Conservation (phyloP, 2,329 filamentous ascomycete genomes). For the Talaromyces piceae region DNA sequence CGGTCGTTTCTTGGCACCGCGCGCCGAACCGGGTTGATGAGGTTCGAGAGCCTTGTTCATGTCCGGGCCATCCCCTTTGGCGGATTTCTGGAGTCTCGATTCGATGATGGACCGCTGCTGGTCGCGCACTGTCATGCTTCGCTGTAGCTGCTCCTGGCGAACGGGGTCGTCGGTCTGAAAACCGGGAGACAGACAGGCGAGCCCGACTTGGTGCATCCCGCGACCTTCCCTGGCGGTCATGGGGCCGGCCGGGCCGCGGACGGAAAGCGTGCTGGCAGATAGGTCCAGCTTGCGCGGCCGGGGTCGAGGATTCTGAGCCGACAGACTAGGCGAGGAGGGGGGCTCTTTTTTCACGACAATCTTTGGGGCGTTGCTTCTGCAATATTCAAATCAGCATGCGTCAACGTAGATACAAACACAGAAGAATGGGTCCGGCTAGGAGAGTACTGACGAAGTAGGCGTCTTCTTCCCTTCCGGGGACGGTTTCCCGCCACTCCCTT, state of each 20-base stretch:
- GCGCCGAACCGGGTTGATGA: slow-evolving; percentile 30
- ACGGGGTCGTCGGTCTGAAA: slow-evolving; percentile 95
- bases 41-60: slow-evolving; percentile 49
- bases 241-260: slow-evolving; percentile 59
- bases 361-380: slow-evolving; percentile 53
- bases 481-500: slow-evolving; percentile 27
- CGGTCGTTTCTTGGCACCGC: slow-evolving; percentile 46
- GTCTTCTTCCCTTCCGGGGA: slow-evolving; percentile 31
- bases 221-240: slow-evolving; percentile 67
- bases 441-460: slow-evolving; percentile 42
- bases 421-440: not conserved
- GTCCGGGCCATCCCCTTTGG: slow-evolving; percentile 64
- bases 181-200: slow-evolving; percentile 89
- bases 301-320: slow-evolving; percentile 49
- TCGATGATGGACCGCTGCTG: slow-evolving; percentile 95
- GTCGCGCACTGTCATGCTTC: slow-evolving; percentile 86
- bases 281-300: slow-evolving; percentile 41
- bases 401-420: slow-evolving; percentile 15
- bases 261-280: slow-evolving; percentile 45
- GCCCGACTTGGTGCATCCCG: slow-evolving; percentile 82
- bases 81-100: slow-evolving; percentile 77
- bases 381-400: slow-evolving; percentile 23
- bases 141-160: slow-evolving; percentile 91
- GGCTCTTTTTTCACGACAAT: slow-evolving; percentile 97
- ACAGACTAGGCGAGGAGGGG: slow-evolving; percentile 67